Conservation (phyloP, 352 stramenopile species). For the Phytophthora melonis region DNA sequence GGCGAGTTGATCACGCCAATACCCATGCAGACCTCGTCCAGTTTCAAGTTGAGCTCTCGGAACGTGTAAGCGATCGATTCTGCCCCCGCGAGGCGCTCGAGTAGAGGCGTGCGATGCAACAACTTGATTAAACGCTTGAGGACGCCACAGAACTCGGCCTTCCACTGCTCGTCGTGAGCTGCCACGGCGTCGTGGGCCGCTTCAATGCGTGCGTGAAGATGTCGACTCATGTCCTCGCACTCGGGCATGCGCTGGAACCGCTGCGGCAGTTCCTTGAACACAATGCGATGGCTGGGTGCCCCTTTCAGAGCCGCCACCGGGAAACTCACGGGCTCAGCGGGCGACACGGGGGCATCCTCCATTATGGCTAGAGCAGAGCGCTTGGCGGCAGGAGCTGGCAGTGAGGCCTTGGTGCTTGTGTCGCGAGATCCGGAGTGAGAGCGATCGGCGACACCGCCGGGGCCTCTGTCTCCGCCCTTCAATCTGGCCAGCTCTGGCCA, state of each 20-base stretch:
- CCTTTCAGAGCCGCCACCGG: too few relatives aligned
- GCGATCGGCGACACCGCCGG: too few relatives aligned
- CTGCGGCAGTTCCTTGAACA: background rate
- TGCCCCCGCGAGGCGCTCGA: background rate
- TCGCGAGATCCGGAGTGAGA: too few relatives aligned
- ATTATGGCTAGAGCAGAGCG: too few relatives aligned
- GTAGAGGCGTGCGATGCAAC: background rate
- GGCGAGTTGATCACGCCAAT: background rate
- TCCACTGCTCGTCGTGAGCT: background rate
- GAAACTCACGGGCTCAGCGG: too few relatives aligned
- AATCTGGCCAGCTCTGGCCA: too few relatives aligned
- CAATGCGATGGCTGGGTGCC: too few relatives aligned
- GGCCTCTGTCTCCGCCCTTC: too few relatives aligned
- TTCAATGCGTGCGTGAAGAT: background rate
- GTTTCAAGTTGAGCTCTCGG: background rate
- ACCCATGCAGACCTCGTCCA: background rate
- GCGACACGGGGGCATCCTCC: too few relatives aligned
- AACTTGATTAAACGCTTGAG: constrained; percentile 5
- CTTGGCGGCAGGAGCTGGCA: too few relatives aligned
- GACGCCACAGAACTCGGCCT: background rate
- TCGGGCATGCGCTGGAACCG: background rate
- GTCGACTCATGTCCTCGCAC: background rate
- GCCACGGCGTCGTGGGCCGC: background rate
- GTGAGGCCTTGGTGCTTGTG: too few relatives aligned
- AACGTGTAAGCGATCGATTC: background rate